These are phyloP conservation scores for Phytophthora kernoviae DNA, from an alignment of 352 stramenopile species.

Conservation along the genomic window DNA sequence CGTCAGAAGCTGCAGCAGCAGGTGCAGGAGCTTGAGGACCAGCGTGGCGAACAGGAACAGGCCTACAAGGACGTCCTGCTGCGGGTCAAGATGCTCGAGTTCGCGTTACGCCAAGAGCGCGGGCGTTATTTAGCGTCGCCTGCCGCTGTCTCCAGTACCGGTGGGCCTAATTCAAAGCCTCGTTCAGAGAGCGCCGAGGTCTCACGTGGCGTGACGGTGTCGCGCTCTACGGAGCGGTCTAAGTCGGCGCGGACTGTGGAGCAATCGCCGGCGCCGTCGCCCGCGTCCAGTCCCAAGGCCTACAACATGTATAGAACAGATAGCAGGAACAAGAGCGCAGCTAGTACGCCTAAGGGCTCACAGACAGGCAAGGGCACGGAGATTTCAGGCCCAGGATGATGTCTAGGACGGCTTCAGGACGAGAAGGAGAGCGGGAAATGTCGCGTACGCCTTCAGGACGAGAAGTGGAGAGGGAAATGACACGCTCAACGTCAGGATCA, in stretches of 20 bases:
- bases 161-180: slow-evolving; percentile 18
- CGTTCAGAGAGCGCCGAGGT: slow-evolving; percentile 44
- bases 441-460: slow-evolving; percentile 31
- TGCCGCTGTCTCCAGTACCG: slow-evolving; percentile 59
- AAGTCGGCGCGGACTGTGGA: slow-evolving; percentile 54
- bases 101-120: slow-evolving; percentile 79
- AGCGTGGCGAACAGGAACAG: slow-evolving; percentile 79
- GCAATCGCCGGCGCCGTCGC: slow-evolving; percentile 43
- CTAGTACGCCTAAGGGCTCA: slow-evolving; percentile 42
- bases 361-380: slow-evolving; percentile 60
- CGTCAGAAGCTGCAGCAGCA: slow-evolving; percentile 72
- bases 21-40: slow-evolving; percentile 77
- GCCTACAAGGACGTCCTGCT: slow-evolving; percentile 86
- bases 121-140: slow-evolving; percentile 81
- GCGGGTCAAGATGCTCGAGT: slow-evolving; percentile 91
- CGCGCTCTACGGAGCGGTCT: slow-evolving; percentile 57
- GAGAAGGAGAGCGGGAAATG: slow-evolving; percentile 42
- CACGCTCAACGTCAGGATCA: slow-evolving; percentile 40
- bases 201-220: slow-evolving; percentile 57
- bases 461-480: slow-evolving; percentile 62
- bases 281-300: slow-evolving; percentile 35
- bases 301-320: slow-evolving; percentile 69
- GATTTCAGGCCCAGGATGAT: slow-evolving; percentile 80
- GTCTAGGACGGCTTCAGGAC: slow-evolving; percentile 52
- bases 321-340: slow-evolving; percentile 49